Conservation (phyloP, 495 filamentous ascomycete genomes). For the Penicillium nucicola region DNA sequence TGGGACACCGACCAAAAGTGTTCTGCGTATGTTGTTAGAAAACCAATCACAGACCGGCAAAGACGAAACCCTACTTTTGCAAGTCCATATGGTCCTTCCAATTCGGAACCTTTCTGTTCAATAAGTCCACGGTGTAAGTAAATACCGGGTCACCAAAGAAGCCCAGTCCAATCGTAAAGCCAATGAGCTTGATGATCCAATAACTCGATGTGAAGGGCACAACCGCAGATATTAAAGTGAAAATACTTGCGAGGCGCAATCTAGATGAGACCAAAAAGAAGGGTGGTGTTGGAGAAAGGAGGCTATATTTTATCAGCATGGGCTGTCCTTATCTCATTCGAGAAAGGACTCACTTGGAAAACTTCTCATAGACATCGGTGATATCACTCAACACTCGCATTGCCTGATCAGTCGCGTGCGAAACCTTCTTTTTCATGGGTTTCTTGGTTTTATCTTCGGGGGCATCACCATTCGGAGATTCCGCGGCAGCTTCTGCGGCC, state of each 20-base stretch:
- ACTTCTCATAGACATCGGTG: conserved; percentile 74
- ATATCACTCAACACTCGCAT: conserved; percentile 76
- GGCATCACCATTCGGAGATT: conserved; percentile 54
- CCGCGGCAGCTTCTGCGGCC: conserved; percentile 49
- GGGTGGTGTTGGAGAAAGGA: conserved; percentile 72
- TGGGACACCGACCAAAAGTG: conserved; percentile 76
- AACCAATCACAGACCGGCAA: background rate
- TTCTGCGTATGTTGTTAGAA: conserved; percentile 39
- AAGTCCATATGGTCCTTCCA: conserved; percentile 75
- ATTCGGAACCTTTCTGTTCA: conserved; percentile 66
- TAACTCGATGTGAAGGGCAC: conserved; percentile 68
- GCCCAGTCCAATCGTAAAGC: conserved; percentile 63
- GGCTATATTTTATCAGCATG: conserved; percentile 38
- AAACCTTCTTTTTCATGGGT: conserved; percentile 76
- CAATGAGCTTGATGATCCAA: conserved; percentile 66
- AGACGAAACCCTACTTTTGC: conserved; percentile 49
- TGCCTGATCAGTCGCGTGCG: conserved; percentile 67
- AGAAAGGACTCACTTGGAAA: conserved; percentile 61
- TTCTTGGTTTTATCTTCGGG: conserved; percentile 80
- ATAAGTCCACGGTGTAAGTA: conserved; percentile 49
- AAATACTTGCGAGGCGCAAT: conserved; percentile 57
- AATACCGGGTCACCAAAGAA: conserved; percentile 84
- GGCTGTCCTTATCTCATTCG: background rate
- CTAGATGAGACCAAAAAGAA: conserved; percentile 64
- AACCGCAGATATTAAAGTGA: conserved; percentile 54